These are phyloP conservation scores for Elsinoe perseae DNA, from an alignment of 2,329 filamentous ascomycete species.

Conservation along the genomic window DNA sequence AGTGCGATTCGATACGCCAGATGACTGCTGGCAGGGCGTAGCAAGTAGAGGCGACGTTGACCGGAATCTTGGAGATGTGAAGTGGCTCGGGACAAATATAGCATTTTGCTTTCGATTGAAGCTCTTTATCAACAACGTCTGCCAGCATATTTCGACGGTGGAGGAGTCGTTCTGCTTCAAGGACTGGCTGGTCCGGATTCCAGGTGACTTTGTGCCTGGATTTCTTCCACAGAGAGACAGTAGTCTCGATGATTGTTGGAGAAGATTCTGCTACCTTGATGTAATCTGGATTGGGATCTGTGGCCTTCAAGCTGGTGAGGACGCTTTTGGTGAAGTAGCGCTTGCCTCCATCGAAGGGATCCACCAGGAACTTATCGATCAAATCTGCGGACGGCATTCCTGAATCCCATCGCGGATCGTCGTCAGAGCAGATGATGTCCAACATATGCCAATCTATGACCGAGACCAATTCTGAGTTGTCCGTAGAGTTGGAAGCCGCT, in stretches of 20 bases:
- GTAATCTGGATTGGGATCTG: slow-evolving; percentile 55
- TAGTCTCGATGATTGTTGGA: slow-evolving; percentile 68
- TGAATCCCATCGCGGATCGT: slow-evolving; percentile 40
- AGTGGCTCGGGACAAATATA: slow-evolving; percentile 72
- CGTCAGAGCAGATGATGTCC: slow-evolving; percentile 31
- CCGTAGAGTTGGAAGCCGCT: too few species aligned
- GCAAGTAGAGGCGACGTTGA: slow-evolving; percentile 61
- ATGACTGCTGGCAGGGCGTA: slow-evolving; percentile 78
- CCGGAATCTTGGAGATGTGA: slow-evolving; percentile 66
- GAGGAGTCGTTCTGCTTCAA: slow-evolving; percentile 65
- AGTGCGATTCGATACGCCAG: slow-evolving; percentile 69
- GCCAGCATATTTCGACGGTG: slow-evolving; percentile 80
- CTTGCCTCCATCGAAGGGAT: slow-evolving; percentile 49
- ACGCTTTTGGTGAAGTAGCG: slow-evolving; percentile 48
- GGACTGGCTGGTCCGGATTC: slow-evolving; percentile 67
- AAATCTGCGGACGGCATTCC: slow-evolving; percentile 36
- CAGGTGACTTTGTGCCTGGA: slow-evolving; percentile 46
- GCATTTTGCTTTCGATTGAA: slow-evolving; percentile 38
- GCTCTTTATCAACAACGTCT: slow-evolving; percentile 49
- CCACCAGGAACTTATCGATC: slow-evolving; percentile 46
- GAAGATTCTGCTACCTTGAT: slow-evolving; percentile 33
- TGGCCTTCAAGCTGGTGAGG: slow-evolving; percentile 49
- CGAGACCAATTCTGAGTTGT: too few species aligned
- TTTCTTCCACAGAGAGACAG: slow-evolving; percentile 64
- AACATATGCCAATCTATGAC: slow-evolving; percentile 59